Evolutionary conservation across 140 eudicot species (phyloP), one percentile per base, ranked within the genome.

Genomic region (Ambrosia hybrid): DNA sequence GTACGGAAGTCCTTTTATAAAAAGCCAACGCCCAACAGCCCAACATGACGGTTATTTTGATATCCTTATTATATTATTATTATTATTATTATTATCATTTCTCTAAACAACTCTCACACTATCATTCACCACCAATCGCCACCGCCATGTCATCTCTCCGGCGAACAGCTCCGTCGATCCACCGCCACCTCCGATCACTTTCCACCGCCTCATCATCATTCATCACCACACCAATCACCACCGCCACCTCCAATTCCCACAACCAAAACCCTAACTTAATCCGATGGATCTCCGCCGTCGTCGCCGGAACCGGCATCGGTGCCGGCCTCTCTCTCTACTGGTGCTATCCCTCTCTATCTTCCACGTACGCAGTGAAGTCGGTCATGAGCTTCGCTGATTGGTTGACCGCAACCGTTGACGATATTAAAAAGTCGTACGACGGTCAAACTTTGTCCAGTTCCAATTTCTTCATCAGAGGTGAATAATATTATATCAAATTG

Each of bases 391-490:
- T 76, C 39, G 86, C 95, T 67, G 88, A 83, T 49, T 76, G 81
- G 73, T 81, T 91, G 61, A 65, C 78, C 14, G 43, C 72, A 11
- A 51, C 79, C 53, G 51, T 76, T 11, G 78, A 78, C 15, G 51
- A 58, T 49, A 33, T 65, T 67, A 77, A 63, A 55, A 33, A 79
- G 14, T 36, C 64, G 15, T 41, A 39, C 65, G 68, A 70, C 3
- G 61, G 55, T 67, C 83, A 73, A 39, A 30, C 85, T 14, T 78
- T 78, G 82, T 78, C 79, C 0, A 65, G 76, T n/a, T 64, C 87
- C 10, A 87, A 70, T 48, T 87, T 75, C 69, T 78, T 89, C 68
- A 84, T 89, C 45, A 71, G 83, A 84, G 91, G 96, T 89, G 65
- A 10, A 13, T 17, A 0, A 49, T 21, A 21, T 21, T 21, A 21